Evolutionary conservation across 768 basidiomycete genomes (phyloP).

Genomic region (Boletus reticuloceps): DNA sequence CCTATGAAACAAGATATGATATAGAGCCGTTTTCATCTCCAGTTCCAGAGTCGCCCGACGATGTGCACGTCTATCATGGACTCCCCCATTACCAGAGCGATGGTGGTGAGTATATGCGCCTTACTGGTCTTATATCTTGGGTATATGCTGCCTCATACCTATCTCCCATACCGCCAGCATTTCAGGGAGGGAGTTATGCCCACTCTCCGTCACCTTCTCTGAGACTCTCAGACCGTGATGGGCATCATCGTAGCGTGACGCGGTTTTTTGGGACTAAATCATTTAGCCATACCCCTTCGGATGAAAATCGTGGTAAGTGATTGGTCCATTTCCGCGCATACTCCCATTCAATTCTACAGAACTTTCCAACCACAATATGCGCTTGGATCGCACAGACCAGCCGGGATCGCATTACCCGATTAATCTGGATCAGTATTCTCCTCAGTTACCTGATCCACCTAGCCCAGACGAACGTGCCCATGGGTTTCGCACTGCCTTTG

Average conservation of each 20-base stretch:
- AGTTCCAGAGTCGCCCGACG: slow-evolving; percentile 3
- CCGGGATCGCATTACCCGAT: not conserved
- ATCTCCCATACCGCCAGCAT: slow-evolving; percentile 36
- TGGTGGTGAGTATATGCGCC: slow-evolving; percentile 29
- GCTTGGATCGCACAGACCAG: not conserved
- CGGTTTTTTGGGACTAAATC: not conserved
- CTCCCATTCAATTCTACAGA: slow-evolving; percentile 5
- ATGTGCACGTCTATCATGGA: slow-evolving; percentile 3
- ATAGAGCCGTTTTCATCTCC: slow-evolving; percentile 5
- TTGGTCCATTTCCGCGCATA: not conserved
- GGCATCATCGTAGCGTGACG: not conserved
- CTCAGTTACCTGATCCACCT: not conserved
- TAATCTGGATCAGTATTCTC: not conserved
- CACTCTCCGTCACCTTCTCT: slow-evolving; percentile 2
- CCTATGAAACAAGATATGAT: not conserved
- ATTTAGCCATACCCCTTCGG: not conserved
- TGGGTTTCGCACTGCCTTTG: not conserved
- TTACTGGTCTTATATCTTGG: not conserved
- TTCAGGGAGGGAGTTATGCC: slow-evolving; percentile 5
- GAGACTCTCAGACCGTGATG: not conserved
- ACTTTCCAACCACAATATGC: not conserved
- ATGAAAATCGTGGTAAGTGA: slow-evolving; percentile 1
- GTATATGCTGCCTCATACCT: slow-evolving; percentile 31
- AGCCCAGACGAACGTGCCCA: not conserved
- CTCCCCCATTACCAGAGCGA: slow-evolving; percentile 4